These are phyloP conservation scores for Citrus sinensis DNA, from an alignment of 345 rosid genomes.

Conservation along the genomic window DNA sequence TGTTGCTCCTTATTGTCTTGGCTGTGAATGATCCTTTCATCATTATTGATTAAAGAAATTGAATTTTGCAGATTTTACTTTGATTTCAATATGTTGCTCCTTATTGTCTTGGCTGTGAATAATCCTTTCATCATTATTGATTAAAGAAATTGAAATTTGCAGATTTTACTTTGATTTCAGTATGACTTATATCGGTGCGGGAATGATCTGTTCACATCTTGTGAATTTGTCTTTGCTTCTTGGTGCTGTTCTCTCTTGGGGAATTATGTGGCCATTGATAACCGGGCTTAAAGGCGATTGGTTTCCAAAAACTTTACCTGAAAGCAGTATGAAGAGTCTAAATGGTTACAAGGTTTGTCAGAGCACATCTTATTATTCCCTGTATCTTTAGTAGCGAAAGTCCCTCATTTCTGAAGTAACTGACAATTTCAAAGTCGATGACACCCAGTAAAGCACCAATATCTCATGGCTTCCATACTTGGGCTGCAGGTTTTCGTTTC, in stretches of 20 bases:
- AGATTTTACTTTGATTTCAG: slow-evolving; percentile 15
- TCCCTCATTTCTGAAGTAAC: neutral
- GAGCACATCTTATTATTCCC: neutral
- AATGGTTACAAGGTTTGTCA: slow-evolving; percentile 75
- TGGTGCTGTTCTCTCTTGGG: slow-evolving; percentile 92
- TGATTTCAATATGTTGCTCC: slow-evolving; percentile 55
- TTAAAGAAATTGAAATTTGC: too few relatives aligned
- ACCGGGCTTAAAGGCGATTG: slow-evolving; percentile 64
- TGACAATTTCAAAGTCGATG: neutral
- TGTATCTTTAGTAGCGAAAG: neutral
- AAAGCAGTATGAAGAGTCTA: slow-evolving; percentile 84
- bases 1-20: neutral
- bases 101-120: too few relatives aligned
- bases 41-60: slow-evolving; percentile 15
- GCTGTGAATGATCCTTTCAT: neutral
- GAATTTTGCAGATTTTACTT: slow-evolving; percentile 73
- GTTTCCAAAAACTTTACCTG: slow-evolving; percentile 49
- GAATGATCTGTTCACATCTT: slow-evolving; percentile 96
- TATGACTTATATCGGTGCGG: slow-evolving; percentile 87
- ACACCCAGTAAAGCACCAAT: neutral
- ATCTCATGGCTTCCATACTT: neutral
- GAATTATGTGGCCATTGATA: slow-evolving; percentile 93
- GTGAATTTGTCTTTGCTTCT: slow-evolving; percentile 86
- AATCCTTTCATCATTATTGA: too few relatives aligned
- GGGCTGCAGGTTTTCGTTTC: slow-evolving; percentile 72